phyloP scores from a whole-genome alignment of 2,329 filamentous ascomycete species.

The Verticillium longisporum region DNA sequence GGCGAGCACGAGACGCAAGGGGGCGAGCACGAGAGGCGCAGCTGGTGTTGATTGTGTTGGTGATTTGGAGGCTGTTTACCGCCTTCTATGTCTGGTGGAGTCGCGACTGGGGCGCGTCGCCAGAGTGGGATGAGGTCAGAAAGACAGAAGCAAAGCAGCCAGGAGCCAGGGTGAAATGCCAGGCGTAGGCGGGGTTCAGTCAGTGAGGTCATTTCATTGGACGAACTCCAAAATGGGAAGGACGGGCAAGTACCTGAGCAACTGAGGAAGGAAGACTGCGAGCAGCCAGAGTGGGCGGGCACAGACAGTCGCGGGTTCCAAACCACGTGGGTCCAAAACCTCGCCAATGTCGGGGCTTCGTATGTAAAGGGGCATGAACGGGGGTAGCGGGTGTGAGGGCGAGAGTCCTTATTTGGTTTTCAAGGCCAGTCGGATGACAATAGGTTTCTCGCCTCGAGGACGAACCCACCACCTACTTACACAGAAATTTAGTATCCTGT shows the following conservation, averaged over 20 bases:
- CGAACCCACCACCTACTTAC: too few species aligned
- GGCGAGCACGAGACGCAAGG: background rate
- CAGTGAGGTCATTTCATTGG: background rate
- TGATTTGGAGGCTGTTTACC: background rate
- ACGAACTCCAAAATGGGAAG: background rate
- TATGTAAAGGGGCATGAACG: background rate
- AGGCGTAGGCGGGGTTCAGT: background rate
- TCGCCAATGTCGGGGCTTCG: background rate
- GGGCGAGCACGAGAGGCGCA: background rate
- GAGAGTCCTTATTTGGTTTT: background rate
- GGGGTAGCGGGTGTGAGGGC: background rate
- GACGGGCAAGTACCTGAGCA: background rate
- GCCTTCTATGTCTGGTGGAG: background rate
- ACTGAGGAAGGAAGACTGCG: background rate
- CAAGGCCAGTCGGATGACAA: background rate
- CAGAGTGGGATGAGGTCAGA: background rate
- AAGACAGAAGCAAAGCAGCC: background rate
- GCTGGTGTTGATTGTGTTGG: background rate
- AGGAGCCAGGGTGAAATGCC: background rate
- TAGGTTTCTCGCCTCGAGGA: background rate
- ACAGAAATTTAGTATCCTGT: too few species aligned
- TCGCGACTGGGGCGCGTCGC: background rate
- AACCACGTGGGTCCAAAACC: background rate
- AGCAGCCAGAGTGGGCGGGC: background rate
- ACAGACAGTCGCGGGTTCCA: background rate